phyloP scores from a whole-genome alignment of 805 yeast species.

The Wickerhamiella hasegawae region DNA sequence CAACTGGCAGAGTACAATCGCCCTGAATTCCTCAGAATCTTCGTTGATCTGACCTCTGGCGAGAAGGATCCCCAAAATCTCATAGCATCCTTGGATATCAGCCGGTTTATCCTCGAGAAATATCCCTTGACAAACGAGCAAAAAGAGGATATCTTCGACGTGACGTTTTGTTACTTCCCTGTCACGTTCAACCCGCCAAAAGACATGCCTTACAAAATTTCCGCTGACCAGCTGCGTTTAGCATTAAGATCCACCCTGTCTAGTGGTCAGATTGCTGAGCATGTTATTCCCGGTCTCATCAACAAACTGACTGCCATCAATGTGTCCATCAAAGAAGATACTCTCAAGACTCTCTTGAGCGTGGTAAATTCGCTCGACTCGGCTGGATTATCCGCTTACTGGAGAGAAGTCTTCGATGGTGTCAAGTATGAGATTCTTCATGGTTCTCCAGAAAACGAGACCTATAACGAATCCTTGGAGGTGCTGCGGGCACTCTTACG shows the following conservation, averaged over 20 bases:
- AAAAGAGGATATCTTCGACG: slow-evolving; percentile 64
- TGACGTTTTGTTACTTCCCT: slow-evolving; percentile 89
- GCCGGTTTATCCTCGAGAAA: slow-evolving; percentile 28
- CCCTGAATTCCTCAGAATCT: slow-evolving; percentile 33
- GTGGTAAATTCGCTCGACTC: slow-evolving; percentile 40
- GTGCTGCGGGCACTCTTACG: slow-evolving; percentile 30
- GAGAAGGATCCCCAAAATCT: slow-evolving; percentile 93
- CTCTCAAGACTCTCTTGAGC: slow-evolving; percentile 40
- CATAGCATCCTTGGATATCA: slow-evolving; percentile 47
- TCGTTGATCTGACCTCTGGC: slow-evolving; percentile 56
- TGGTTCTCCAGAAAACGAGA: slow-evolving; percentile 38
- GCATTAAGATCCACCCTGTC: slow-evolving; percentile 36
- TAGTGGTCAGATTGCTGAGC: slow-evolving; percentile 48
- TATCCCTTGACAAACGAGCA: slow-evolving; percentile 27
- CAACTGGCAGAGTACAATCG: background rate
- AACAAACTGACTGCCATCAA: slow-evolving; percentile 40
- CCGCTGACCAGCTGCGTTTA: slow-evolving; percentile 40
- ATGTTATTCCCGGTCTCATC: slow-evolving; percentile 58
- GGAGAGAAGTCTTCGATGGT: slow-evolving; percentile 75
- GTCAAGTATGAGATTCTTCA: slow-evolving; percentile 80
- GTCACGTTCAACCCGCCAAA: slow-evolving; percentile 82
- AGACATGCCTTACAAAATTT: background rate
- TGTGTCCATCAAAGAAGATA: slow-evolving; percentile 41
- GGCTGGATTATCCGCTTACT: slow-evolving; percentile 36
- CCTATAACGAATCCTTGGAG: slow-evolving; percentile 26